Base-by-base conservation (phyloP, 805 yeast genomes). In the Wickerhamomyces alni region DNA sequence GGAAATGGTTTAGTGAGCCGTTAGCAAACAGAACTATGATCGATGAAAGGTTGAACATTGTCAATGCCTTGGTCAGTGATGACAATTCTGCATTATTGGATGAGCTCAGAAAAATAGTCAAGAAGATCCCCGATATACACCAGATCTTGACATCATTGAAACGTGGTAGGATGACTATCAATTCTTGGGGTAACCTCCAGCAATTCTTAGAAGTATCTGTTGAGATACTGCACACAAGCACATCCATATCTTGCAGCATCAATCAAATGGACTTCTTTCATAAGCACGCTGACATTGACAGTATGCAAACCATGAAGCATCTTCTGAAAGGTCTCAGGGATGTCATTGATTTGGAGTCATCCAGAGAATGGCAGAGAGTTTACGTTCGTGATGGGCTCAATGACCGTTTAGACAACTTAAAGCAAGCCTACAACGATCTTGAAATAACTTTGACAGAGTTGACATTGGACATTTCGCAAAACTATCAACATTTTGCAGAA, bases 341-440 rank as follows among this genome's bases (percentile, higher is more conserved):
- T 18, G 54, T 48, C 11, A 58, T 68, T 32, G 74, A 71, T 45
- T 57, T 65, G 41, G 69, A 59, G n/a, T 38, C 46, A 11, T 62
- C 72, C 3, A 46, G 42, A 2, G 60, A 56, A 10, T 47, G 48
- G 13, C 52, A 58, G 5, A 47, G 52, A 10, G 44, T 61, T 1
- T 47, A 50, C 2, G 56, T 69, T 12, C 44, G 40, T 17, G 59
- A 60, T 27, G 66, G 65, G 0, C 44, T 64, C 1, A 54, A 61
- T 43, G 26, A 36, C 1, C 42, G 51, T 13, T 37, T 70, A 28
- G 54, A 50, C 39, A 43, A 35, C 0, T 35, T 47, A 36, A 50
- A 49, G 35, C 24, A 29, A 11, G 46, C 36, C 22, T 50, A 50
- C 22, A 50, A 45, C 21, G 43, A 46, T 4, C 28, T 50, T 11